Conservation (phyloP, 208 protist species). For the Trypanosoma platydactyli region DNA sequence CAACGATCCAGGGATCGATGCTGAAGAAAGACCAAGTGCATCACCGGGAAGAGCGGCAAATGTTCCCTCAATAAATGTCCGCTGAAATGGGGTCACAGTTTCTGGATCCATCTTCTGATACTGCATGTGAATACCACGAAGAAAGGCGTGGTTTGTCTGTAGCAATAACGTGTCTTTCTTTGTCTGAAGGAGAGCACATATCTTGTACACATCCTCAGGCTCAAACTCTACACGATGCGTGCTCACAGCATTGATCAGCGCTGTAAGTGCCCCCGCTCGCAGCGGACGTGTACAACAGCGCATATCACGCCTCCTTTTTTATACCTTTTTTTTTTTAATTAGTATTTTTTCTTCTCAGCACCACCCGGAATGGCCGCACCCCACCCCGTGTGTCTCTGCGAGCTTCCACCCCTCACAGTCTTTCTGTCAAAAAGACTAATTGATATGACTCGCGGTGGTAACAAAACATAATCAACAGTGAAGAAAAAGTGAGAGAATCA, state of each 20-base stretch:
- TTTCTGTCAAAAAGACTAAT: not conserved
- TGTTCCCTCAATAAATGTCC: constrained; percentile 41
- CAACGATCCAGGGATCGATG: too few relatives aligned
- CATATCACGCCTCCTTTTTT: constrained; percentile 15
- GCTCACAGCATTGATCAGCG: constrained; percentile 24
- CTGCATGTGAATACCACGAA: constrained; percentile 28
- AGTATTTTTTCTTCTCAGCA: constrained; percentile 18
- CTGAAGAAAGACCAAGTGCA: not conserved
- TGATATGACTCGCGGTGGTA: too few relatives aligned
- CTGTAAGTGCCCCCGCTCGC: constrained; percentile 17
- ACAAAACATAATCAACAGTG: not conserved
- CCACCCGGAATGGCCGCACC: too few relatives aligned
- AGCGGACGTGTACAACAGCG: constrained; percentile 7
- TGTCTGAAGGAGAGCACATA: constrained; percentile 34
- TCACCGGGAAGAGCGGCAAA: constrained; percentile 13
- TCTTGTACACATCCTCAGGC: constrained; percentile 38
- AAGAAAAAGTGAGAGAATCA: constrained; percentile 6
- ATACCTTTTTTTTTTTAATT: constrained; percentile 13
- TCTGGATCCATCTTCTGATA: constrained; percentile 30
- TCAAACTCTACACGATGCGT: constrained; percentile 15
- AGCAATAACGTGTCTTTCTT: constrained; percentile 49
- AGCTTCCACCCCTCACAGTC: too few relatives aligned
- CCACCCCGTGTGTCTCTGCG: too few relatives aligned
- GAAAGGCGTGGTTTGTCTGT: constrained; percentile 29
- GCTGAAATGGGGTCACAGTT: constrained; percentile 48